Evolutionary conservation across 176 grass and related monocot genomes (phyloP), one percentile per base, ranked within the genome.

Genomic region (Oryza glumipatula): DNA sequence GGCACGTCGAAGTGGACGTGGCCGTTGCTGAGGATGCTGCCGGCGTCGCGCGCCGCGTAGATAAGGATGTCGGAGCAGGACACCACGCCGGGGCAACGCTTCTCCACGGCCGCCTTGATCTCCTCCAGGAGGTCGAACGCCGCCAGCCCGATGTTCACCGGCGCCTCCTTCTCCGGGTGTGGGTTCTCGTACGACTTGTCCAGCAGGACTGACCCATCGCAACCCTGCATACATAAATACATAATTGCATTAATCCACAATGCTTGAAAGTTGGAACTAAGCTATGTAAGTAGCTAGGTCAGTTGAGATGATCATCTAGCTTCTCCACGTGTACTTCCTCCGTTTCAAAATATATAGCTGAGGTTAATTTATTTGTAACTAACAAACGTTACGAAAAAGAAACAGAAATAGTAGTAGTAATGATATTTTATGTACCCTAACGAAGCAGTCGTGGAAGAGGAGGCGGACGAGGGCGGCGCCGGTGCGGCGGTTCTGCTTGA

Each of bases 401-500:
- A 36, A 36, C 5, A 36, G 35, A 36, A 36, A 36, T 4, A 36
- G 3, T 36, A 36, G 35, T 36, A 36, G 5, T 36, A 36, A 14
- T 11, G 26, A 7, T 13, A 30, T 3, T 9, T 3, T 43, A 35
- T 65, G 1, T 77, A 94, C 92, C 86, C 92, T 86, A 47, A 94
- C 80, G 60, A 94, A 94, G 77, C 92, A 94, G 44, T 94, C 92
- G 24, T 94, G 92, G 86, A 94, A 94, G 38, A 91, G 44, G 7
- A 94, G 78, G 17, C 92, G 92, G 88, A 94, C 54, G 1, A 94
- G 89, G 0, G 73, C 89, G 13, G 92, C 87, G 2, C 89, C 84
- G 28, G 68, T 67, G 47, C 89, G 88, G 73, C 83, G 83, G 83
- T 89, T 82, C 22, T 24, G 9, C 88, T 77, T 89, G 78, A 89